A percentile compares a stretch with the other conserved stretches of the same genome.
These are phyloP conservation scores for Coniferiporia weirii DNA, from an alignment of 1,284 basidiomycete genomes.

Conservation along the genomic window DNA sequence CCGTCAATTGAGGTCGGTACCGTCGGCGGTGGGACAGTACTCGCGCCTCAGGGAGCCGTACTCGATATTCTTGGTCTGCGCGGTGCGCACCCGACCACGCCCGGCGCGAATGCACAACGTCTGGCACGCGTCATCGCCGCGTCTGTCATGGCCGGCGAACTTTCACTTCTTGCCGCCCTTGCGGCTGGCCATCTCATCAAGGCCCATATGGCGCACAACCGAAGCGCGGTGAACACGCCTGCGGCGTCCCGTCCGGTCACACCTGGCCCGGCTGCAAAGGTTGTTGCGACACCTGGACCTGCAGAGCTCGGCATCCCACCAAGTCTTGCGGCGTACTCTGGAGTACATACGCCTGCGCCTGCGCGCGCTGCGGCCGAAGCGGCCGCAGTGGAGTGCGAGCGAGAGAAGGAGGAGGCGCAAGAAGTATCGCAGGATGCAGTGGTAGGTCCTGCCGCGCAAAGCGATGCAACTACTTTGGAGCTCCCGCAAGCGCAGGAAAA, in stretches of 20 bases:
- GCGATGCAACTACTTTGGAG: constrained; percentile 15
- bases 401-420: neutral
- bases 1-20: constrained; percentile 96
- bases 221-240: constrained; percentile 66
- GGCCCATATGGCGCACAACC: constrained; percentile 85
- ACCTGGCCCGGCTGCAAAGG: constrained; percentile 34
- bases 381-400: neutral
- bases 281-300: constrained; percentile 6
- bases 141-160: constrained; percentile 92
- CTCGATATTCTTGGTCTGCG: constrained; percentile 89
- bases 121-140: constrained; percentile 86
- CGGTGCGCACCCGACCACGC: constrained; percentile 78
- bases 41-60: constrained; percentile 84
- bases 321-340: constrained; percentile 14
- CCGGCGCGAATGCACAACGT: constrained; percentile 82
- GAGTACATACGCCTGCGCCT: constrained; percentile 17
- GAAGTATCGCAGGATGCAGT: no score
- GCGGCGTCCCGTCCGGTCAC: constrained; percentile 59
- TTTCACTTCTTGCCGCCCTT: constrained; percentile 83
- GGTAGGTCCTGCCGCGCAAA: neutral
- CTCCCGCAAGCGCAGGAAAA: neutral
- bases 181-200: constrained; percentile 89
- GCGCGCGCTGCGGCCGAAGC: neutral
- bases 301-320: constrained; percentile 9
- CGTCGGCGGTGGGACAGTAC: constrained; percentile 91